Percentiles rank a stretch among this genome's conserved stretches.
Evolutionary conservation across 1,139 yeast genomes (phyloP).

Genomic region (Hyphopichia pseudoburtonii): DNA sequence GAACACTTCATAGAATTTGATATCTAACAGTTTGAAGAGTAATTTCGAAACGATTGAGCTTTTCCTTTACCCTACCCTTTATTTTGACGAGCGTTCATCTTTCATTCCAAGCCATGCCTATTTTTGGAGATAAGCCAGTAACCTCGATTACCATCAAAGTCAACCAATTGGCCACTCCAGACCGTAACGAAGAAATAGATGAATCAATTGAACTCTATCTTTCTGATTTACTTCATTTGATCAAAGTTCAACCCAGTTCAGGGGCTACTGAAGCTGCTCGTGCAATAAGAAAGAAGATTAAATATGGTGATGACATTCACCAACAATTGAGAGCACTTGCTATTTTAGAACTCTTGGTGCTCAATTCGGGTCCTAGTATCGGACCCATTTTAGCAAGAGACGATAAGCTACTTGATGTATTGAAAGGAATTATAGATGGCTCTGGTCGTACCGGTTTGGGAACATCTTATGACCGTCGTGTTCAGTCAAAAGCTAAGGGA

Average conservation of each 20-base stretch:
- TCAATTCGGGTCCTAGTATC: conserved; percentile 63
- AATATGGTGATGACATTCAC: conserved; percentile 64
- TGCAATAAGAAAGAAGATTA: conserved; percentile 81
- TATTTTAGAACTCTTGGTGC: conserved; percentile 70
- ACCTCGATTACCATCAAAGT: conserved; percentile 47
- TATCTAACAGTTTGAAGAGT: no score
- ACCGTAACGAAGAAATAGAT: conserved; percentile 34
- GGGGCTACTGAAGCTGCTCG: conserved; percentile 85
- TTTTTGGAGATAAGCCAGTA: conserved; percentile 40
- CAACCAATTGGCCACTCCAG: conserved; percentile 40
- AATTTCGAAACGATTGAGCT: no score
- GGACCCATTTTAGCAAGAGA: conserved; percentile 64
- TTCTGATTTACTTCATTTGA: conserved; percentile 38
- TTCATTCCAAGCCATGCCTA: conserved; percentile 31
- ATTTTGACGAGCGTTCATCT: no score
- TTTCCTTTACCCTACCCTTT: no score
- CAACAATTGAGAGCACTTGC: conserved; percentile 69
- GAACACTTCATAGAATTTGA: no score
- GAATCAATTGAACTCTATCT: conserved; percentile 36
- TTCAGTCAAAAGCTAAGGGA: conserved; percentile 44
- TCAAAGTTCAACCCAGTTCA: conserved; percentile 34
- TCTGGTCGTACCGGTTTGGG: conserved; percentile 40
- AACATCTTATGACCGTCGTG: conserved; percentile 38
- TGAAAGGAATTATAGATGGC: conserved; percentile 49
- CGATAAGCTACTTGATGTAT: conserved; percentile 64